Evolutionary conservation across 2,329 filamentous ascomycete species (phyloP).

Genomic region (Aspergillus melleus): DNA sequence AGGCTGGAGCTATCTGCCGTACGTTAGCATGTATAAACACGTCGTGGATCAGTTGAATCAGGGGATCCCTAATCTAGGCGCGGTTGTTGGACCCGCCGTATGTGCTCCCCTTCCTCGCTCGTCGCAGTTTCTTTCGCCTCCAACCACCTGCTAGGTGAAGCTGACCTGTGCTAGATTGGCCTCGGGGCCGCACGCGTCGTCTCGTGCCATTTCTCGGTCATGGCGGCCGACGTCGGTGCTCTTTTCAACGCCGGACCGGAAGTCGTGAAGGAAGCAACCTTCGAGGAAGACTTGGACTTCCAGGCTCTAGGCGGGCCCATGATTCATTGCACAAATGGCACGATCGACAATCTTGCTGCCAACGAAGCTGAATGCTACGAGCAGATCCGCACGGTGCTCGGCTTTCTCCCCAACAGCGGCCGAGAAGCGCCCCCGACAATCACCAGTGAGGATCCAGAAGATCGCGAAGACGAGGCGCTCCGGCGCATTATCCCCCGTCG

Average conservation of each 20-base stretch:
- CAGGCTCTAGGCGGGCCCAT: slow-evolving; percentile 60
- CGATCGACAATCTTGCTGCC: slow-evolving; percentile 63
- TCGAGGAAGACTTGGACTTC: slow-evolving; percentile 62
- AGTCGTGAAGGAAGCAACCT: slow-evolving; percentile 63
- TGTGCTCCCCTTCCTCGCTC: slow-evolving; percentile 7
- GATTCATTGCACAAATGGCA: slow-evolving; percentile 66
- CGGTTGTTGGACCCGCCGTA: slow-evolving; percentile 61
- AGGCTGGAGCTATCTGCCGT: slow-evolving; percentile 62
- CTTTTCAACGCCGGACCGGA: slow-evolving; percentile 66
- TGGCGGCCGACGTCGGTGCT: slow-evolving; percentile 62
- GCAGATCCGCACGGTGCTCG: slow-evolving; percentile 58
- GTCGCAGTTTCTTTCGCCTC: neutral
- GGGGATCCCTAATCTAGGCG: slow-evolving; percentile 65
- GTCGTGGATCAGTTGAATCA: slow-evolving; percentile 60
- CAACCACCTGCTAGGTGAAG: neutral
- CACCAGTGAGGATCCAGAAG: slow-evolving; percentile 49
- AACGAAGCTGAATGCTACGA: slow-evolving; percentile 63
- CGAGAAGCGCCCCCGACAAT: slow-evolving; percentile 54
- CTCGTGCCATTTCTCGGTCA: slow-evolving; percentile 64
- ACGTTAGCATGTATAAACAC: slow-evolving; percentile 54
- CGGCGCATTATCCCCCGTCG: slow-evolving; percentile 59
- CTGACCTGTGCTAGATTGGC: slow-evolving; percentile 49
- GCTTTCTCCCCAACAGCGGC: slow-evolving; percentile 60
- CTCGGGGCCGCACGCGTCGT: slow-evolving; percentile 63
- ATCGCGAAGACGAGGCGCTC: slow-evolving; percentile 51